Evolutionary conservation across 305 asterid genomes (phyloP), one percentile per base, ranked within the genome.

Genomic region (Fraxinus albicans): DNA sequence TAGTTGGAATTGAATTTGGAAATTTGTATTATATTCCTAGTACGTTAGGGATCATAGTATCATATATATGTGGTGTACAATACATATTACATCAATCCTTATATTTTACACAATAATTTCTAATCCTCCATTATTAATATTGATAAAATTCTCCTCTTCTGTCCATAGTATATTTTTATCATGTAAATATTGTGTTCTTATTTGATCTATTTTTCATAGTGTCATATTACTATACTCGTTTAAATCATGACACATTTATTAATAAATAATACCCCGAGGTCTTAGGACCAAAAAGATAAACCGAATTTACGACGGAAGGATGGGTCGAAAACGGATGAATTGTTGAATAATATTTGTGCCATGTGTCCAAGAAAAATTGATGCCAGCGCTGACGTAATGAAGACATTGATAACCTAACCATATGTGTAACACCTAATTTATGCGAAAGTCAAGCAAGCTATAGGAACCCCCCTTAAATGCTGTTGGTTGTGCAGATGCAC

Each of bases 361-460:
- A 75, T 67, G 58, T 60, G 82, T 67, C 73, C 79, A 79, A 25
- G 6, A 44, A 44, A 44, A 44, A 44, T 3, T 10, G 53, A 44
- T 44, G 17, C 53, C 17, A 44, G 53, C 50, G 0, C 1, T 44
- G 53, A 70, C 60, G 29, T 38, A 25, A 35, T 1, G 50, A 84
- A 83, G 82, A 86, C 81, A 86, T 79, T 81, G 89, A 84, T 86
- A 79, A 86, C 89, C 83, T 86, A 84, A 80, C 85, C 79, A 77
- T n/a, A 84, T 69, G 86, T 81, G 83, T 82, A 17, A 19, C 67
- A 88, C 81, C 86, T 50, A 82, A 82, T 81, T 73, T 50, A 19
- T 53, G 72, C 7, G 31, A 33, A 25, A 69, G 80, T 38, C 85
- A 76, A 86, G 79, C 80, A 36, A 81, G 19, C 5, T 6, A 19